phyloP scores from a whole-genome alignment of 129 eudicot species.

The carrot (Daucus carota) region DNA sequence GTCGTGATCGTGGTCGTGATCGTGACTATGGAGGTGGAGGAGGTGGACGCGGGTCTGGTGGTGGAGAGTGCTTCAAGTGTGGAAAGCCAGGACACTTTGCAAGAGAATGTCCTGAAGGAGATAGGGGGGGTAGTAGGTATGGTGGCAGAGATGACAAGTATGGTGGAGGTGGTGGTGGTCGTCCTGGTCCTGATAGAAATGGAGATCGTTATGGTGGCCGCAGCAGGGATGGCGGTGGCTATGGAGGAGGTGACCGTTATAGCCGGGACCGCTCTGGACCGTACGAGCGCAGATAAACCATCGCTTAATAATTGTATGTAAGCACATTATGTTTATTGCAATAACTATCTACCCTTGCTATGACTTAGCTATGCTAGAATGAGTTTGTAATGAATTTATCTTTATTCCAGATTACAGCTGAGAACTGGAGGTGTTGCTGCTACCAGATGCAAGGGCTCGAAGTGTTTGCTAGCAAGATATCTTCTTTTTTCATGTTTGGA shows the following conservation, averaged over 20 bases:
- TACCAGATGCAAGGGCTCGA: constrained; percentile 28
- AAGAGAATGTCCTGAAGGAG: constrained; percentile 87
- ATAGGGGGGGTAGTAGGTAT: constrained; percentile 60
- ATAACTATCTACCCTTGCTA: not conserved
- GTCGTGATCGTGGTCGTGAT: constrained; percentile 54
- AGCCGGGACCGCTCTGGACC: constrained; percentile 95
- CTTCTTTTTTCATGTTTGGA: constrained; percentile 33
- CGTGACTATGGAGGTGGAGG: constrained; percentile 71
- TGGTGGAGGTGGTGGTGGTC: constrained; percentile 63
- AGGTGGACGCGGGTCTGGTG: constrained; percentile 59
- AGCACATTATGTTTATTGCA: not conserved
- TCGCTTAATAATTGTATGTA: constrained; percentile 18
- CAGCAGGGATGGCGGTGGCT: constrained; percentile 62
- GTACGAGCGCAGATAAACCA: constrained; percentile 67
- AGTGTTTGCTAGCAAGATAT: constrained; percentile 29
- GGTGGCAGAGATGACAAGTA: constrained; percentile 76
- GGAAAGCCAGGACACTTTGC: constrained; percentile 99
- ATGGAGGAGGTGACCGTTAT: constrained; percentile 75
- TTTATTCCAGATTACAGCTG: constrained; percentile 33
- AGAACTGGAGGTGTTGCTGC: constrained; percentile 25
- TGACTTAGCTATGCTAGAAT: not conserved
- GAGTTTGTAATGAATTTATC: constrained; percentile 9
- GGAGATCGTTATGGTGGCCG: constrained; percentile 81
- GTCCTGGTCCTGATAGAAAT: constrained; percentile 75
- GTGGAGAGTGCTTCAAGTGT: constrained; percentile 92